Evolutionary conservation across 164 flowering plant species (phyloP).

Genomic region (Liquidambar formosana): DNA sequence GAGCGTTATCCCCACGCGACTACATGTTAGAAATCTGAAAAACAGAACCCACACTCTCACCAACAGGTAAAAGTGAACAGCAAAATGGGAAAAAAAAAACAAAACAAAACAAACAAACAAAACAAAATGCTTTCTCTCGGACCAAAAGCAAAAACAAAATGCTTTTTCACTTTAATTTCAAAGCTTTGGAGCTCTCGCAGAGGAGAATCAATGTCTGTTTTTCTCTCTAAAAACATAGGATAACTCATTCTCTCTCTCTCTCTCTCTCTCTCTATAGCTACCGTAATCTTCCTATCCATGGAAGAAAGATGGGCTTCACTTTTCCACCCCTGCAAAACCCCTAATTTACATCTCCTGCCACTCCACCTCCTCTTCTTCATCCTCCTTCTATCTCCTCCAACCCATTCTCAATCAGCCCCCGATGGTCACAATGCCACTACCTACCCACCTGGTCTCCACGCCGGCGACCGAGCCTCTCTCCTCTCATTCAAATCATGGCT

Average conservation of each 20-base stretch:
- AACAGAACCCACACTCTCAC: no score
- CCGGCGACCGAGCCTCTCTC: slow-evolving; percentile 51
- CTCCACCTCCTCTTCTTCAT: slow-evolving; percentile 6
- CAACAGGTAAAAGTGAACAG: no score
- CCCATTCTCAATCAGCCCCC: slow-evolving; percentile 9
- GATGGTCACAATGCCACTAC: neutral
- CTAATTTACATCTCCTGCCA: slow-evolving; percentile 4
- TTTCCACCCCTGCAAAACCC: slow-evolving; percentile 11
- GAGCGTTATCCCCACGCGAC: no score
- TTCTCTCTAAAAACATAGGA: no score
- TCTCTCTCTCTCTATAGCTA: neutral
- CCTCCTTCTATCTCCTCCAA: slow-evolving; percentile 2
- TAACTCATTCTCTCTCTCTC: neutral
- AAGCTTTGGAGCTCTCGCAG: no score
- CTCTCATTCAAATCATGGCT: slow-evolving; percentile 50
- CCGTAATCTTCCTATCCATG: slow-evolving; percentile 5
- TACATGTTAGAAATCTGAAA: no score
- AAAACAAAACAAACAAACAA: no score
- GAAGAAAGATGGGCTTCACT: slow-evolving; percentile 3
- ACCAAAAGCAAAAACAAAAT: no score
- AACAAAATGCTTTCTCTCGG: no score
- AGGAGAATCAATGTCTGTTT: no score
- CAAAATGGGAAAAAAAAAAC: no score
- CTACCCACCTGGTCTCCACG: slow-evolving; percentile 31
- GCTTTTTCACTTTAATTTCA: no score